Evolutionary conservation across 2,329 filamentous ascomycete species (phyloP), one percentile per base, ranked within the genome.

Genomic region (Whalleya microplaca): DNA sequence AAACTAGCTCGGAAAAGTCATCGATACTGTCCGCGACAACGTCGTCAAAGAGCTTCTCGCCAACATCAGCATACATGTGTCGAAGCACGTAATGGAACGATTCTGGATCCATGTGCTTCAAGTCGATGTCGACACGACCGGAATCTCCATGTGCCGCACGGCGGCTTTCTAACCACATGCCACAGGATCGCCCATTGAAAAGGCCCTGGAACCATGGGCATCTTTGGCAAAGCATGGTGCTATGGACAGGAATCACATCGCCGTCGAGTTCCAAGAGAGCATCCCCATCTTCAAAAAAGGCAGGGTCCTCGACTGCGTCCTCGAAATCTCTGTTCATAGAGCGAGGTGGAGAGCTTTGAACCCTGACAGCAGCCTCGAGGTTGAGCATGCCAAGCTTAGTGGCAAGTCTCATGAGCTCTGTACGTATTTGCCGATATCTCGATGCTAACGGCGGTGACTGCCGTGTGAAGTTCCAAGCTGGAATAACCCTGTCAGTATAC

Each of bases 151-250:
- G 65, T 5, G 66, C 70, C 49, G 82, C 76, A n/a, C 85, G 84
- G 51, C 92, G 84, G 29, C 84, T 83, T 47, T 87, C 82, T 19
- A 99, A 80, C 95, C 95, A 99, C 64, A 84, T 84, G 0, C 95
- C 95, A 41, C 84, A 83, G 7, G 95, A 91, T 43, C 92, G 87
- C n/a, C 95, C 95, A 65, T 91, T 82, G 72, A 97, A 98, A 43
- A 99, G 80, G 1, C 90, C 90, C 61, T 94, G 81, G 63, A 99
- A 99, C 80, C 97, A 99, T 0, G 92, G 92, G 66, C 93, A 97
- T 63, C 95, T 82, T 66, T 88, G 87, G 63, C 92, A 93, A 37
- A 97, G 72, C 2, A 98, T 73, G 3, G 87, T 80, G 62, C 91
- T 94, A 67, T 99, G 95, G 1, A 89, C 87, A 14, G 79, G 77